Conservation (phyloP, 2,329 filamentous ascomycete species). For the Colletotrichum melonis region DNA sequence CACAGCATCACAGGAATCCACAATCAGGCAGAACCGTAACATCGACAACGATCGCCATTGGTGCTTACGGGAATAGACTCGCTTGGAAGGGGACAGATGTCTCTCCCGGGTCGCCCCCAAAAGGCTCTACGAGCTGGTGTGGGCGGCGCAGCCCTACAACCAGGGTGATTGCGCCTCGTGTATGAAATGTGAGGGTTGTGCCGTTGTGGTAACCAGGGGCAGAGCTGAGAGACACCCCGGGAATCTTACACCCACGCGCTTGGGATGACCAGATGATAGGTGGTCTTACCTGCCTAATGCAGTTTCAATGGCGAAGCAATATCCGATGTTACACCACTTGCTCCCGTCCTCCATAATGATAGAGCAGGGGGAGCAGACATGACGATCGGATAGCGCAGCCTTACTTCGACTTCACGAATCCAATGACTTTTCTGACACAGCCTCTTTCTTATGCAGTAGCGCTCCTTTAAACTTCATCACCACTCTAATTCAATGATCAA, state of each 20-base stretch:
- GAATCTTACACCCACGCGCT: not conserved
- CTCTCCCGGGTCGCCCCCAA: not conserved
- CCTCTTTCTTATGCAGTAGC: not conserved
- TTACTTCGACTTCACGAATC: not conserved
- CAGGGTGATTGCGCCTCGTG: not conserved
- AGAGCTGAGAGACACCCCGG: not conserved
- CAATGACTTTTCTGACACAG: not conserved
- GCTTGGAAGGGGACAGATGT: not conserved
- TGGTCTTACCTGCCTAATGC: not conserved
- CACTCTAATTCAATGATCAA: not conserved
- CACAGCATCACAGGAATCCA: not conserved
- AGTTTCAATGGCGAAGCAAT: not conserved
- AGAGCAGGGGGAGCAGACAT: not conserved
- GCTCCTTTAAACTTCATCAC: not conserved
- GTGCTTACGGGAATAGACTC: not conserved
- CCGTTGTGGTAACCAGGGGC: no score
- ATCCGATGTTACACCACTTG: not conserved
- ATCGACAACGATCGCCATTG: not conserved
- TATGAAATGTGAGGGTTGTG: not conserved
- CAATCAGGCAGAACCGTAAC: constrained; percentile 11
- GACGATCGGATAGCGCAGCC: not conserved
- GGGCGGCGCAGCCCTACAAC: constrained; percentile 8
- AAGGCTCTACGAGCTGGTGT: not conserved
- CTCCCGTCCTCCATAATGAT: not conserved
- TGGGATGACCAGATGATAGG: not conserved